Evolutionary conservation across 2,329 filamentous ascomycete species (phyloP).

Genomic region (Monilinia fructicola): DNA sequence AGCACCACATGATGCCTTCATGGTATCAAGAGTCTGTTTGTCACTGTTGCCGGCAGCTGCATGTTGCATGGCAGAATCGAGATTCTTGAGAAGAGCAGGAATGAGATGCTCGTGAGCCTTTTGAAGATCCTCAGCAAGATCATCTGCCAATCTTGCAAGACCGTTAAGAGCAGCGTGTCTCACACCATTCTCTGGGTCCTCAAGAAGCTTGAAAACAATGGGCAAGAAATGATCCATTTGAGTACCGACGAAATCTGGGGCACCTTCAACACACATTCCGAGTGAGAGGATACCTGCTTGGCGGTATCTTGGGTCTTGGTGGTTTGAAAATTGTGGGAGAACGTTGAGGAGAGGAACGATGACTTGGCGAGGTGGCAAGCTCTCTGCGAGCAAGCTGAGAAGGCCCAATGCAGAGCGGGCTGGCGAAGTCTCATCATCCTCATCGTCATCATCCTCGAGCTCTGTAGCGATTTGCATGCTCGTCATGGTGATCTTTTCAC

Average conservation of each 20-base stretch:
- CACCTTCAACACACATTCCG: slow-evolving; percentile 92
- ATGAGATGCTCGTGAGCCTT: slow-evolving; percentile 84
- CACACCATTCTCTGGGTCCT: slow-evolving; percentile 81
- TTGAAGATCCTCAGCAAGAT: slow-evolving; percentile 85
- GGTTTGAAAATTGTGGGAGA: slow-evolving; percentile 77
- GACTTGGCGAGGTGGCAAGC: slow-evolving; percentile 88
- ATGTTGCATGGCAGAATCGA: slow-evolving; percentile 72
- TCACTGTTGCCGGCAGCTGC: slow-evolving; percentile 48
- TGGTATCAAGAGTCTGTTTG: slow-evolving; percentile 78
- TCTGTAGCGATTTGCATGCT: slow-evolving; percentile 88
- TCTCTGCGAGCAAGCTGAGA: slow-evolving; percentile 83
- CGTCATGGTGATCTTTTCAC: slow-evolving; percentile 82
- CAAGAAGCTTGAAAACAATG: slow-evolving; percentile 75
- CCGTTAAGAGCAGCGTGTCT: slow-evolving; percentile 84
- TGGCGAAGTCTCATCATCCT: slow-evolving; percentile 77
- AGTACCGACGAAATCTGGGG: slow-evolving; percentile 94
- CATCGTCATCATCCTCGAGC: slow-evolving; percentile 72
- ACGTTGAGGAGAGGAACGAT: slow-evolving; percentile 88
- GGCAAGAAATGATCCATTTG: slow-evolving; percentile 87
- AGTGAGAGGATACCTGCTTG: slow-evolving; percentile 89
- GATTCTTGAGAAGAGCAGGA: slow-evolving; percentile 80
- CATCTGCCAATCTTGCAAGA: slow-evolving; percentile 86
- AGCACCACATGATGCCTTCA: slow-evolving; percentile 85
- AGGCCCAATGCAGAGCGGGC: slow-evolving; percentile 81
- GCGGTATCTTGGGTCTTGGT: slow-evolving; percentile 72